phyloP scores from a whole-genome alignment of 345 rosid species.

The Aurinia saxatilis region DNA sequence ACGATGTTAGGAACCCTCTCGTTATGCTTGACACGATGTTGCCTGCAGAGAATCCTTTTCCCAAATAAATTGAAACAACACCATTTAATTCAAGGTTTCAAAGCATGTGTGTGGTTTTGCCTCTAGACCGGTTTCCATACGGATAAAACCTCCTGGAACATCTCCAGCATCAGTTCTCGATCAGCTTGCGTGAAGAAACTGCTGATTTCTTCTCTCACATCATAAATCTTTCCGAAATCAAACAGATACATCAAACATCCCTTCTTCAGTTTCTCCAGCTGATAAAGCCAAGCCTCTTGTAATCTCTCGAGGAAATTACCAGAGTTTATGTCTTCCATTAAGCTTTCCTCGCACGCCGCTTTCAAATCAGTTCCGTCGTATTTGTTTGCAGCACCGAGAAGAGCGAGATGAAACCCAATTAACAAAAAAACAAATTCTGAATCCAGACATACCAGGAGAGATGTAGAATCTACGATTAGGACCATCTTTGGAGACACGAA shows the following conservation, averaged over 20 bases:
- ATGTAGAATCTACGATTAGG: conserved; percentile 42
- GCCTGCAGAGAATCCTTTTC: conserved; percentile 69
- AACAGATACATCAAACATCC: conserved; percentile 78
- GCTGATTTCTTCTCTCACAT: conserved; percentile 66
- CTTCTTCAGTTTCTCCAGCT: conserved; percentile 73
- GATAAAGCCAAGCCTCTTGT: conserved; percentile 90
- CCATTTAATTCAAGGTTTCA: not conserved
- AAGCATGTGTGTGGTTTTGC: too few species aligned
- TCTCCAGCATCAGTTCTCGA: conserved; percentile 71
- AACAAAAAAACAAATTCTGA: too few species aligned
- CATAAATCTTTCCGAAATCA: conserved; percentile 86
- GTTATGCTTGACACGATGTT: conserved; percentile 95
- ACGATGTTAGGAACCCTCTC: conserved; percentile 93
- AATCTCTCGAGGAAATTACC: conserved; percentile 80
- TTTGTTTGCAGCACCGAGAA: conserved; percentile 80
- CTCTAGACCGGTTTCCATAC: conserved; percentile 64
- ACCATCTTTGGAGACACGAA: conserved; percentile 59
- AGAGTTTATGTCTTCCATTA: conserved; percentile 78
- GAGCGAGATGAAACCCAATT: too few species aligned
- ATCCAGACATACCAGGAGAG: conserved; percentile 58
- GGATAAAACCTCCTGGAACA: conserved; percentile 83
- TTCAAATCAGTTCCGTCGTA: conserved; percentile 64
- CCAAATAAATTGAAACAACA: too few species aligned
- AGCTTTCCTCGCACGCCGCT: conserved; percentile 83
- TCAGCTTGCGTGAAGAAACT: conserved; percentile 78